Percentiles rank a stretch among this genome's conserved stretches.
These are phyloP conservation scores for Urochloa ruziziensis DNA, from an alignment of 176 grass and related monocot species.

Conservation along the genomic window DNA sequence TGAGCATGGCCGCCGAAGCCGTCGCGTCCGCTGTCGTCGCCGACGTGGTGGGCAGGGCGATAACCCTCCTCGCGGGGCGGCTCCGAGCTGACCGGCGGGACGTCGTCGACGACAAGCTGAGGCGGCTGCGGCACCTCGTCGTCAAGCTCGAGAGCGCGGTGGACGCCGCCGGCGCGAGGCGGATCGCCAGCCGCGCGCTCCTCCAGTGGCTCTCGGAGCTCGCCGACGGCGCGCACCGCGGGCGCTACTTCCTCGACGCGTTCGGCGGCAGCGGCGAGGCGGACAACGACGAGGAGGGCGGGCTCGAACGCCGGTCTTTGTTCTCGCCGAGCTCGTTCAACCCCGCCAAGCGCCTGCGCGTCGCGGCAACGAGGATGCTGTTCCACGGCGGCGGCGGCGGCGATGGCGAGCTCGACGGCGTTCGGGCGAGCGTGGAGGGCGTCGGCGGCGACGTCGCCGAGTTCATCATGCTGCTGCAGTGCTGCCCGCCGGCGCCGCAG, in stretches of 20 bases:
- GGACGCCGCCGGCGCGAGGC: background rate
- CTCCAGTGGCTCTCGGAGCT: conserved; percentile 31
- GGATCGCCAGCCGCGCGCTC: conserved; percentile 16
- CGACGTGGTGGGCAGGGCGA: conserved; percentile 6
- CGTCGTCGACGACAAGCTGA: conserved; percentile 8
- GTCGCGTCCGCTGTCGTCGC: conserved; percentile 2
- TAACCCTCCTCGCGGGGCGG: conserved; percentile 4
- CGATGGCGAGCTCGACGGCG: background rate
- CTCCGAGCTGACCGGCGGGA: background rate
- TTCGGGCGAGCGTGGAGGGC: background rate
- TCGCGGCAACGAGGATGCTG: conserved; percentile 11
- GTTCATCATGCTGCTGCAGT: conserved; percentile 29
- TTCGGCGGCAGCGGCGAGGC: background rate
- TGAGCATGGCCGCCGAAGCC: conserved; percentile 24
- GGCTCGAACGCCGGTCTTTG: background rate
- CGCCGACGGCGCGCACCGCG: background rate
- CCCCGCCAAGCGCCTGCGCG: conserved; percentile 21
- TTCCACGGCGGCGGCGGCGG: background rate
- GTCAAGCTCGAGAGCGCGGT: conserved; percentile 8
- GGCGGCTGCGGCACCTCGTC: background rate
- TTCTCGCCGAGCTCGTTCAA: conserved; percentile 2
- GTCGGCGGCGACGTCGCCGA: background rate
- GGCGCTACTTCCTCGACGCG: conserved; percentile 21
- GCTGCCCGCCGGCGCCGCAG: conserved; percentile 25
- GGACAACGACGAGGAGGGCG: background rate